Conservation (phyloP, 805 yeast genomes). For the Yamadazyma kitorensis region DNA sequence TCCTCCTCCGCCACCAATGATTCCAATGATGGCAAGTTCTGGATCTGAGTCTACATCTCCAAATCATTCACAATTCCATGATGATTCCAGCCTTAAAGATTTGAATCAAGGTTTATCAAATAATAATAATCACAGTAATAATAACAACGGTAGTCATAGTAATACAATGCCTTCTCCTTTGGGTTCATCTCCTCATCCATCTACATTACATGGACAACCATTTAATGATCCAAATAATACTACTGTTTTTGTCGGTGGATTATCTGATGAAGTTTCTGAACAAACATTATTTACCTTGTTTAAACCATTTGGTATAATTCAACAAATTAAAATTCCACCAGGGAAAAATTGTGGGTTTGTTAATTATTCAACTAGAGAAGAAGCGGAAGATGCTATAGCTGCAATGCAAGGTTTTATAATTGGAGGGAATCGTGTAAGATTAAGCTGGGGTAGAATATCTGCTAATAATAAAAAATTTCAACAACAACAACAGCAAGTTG, state of each 20-base stretch:
- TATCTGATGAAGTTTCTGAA: slow-evolving; percentile 63
- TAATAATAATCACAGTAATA: not conserved
- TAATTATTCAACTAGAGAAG: slow-evolving; percentile 69
- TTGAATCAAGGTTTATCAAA: not conserved
- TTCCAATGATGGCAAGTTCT: too few relatives aligned
- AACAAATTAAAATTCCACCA: slow-evolving; percentile 70
- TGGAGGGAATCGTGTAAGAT: slow-evolving; percentile 76
- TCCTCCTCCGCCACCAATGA: not conserved
- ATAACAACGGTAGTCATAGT: too few relatives aligned
- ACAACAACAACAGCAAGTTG: slow-evolving; percentile 28
- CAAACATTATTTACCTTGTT: slow-evolving; percentile 58
- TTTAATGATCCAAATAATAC: slow-evolving; percentile 61
- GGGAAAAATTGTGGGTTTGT: slow-evolving; percentile 90
- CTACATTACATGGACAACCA: slow-evolving; percentile 21
- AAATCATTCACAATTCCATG: too few relatives aligned
- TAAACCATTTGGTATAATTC: slow-evolving; percentile 70
- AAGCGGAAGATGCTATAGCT: slow-evolving; percentile 82
- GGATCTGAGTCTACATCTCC: too few relatives aligned
- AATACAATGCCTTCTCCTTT: too few relatives aligned
- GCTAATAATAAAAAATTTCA: slow-evolving; percentile 31
- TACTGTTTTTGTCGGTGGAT: slow-evolving; percentile 76
- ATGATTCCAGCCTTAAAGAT: too few relatives aligned
- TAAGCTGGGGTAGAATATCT: slow-evolving; percentile 79
- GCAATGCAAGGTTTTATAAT: slow-evolving; percentile 90
- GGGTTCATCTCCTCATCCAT: not conserved